Evolutionary conservation across 2,329 filamentous ascomycete species (phyloP).

Genomic region (Colletotrichum sp.): DNA sequence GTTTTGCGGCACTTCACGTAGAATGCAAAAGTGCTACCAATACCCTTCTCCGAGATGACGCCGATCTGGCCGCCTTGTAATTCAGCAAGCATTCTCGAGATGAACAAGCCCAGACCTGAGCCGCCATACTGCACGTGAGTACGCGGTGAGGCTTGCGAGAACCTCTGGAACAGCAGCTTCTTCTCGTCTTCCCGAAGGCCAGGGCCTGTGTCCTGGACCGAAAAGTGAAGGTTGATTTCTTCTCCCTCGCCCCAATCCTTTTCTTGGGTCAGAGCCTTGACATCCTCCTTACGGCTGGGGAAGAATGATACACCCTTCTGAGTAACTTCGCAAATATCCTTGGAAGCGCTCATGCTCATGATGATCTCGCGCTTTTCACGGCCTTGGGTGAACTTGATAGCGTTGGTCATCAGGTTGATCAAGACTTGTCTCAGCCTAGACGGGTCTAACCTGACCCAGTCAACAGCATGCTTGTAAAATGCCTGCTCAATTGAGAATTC

Average conservation of each 20-base stretch:
- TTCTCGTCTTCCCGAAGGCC: constrained; percentile 69
- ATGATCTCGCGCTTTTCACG: constrained; percentile 64
- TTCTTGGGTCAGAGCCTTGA: constrained; percentile 53
- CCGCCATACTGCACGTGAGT: constrained; percentile 78
- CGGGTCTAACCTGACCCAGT: constrained; percentile 78
- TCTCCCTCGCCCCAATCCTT: constrained; percentile 76
- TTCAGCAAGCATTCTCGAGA: constrained; percentile 77
- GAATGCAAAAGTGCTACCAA: constrained; percentile 78
- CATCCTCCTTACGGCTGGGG: constrained; percentile 45
- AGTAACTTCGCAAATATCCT: constrained; percentile 47
- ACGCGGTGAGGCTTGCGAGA: constrained; percentile 70
- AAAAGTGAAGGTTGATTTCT: constrained; percentile 74
- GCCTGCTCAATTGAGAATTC: constrained; percentile 72
- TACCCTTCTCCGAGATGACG: constrained; percentile 68
- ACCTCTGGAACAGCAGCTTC: constrained; percentile 70
- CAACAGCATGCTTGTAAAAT: constrained; percentile 67
- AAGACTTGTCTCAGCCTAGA: constrained; percentile 76
- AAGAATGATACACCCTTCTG: constrained; percentile 51
- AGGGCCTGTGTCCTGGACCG: constrained; percentile 75
- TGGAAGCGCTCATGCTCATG: constrained; percentile 69
- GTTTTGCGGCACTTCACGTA: constrained; percentile 73
- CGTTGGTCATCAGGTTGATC: constrained; percentile 76
- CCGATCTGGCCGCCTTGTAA: constrained; percentile 81
- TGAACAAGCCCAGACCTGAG: constrained; percentile 75
- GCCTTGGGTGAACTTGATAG: constrained; percentile 69